Evolutionary conservation across 1,139 yeast genomes (phyloP), one percentile per base, ranked within the genome.

Genomic region (Nadsonia commutata): DNA sequence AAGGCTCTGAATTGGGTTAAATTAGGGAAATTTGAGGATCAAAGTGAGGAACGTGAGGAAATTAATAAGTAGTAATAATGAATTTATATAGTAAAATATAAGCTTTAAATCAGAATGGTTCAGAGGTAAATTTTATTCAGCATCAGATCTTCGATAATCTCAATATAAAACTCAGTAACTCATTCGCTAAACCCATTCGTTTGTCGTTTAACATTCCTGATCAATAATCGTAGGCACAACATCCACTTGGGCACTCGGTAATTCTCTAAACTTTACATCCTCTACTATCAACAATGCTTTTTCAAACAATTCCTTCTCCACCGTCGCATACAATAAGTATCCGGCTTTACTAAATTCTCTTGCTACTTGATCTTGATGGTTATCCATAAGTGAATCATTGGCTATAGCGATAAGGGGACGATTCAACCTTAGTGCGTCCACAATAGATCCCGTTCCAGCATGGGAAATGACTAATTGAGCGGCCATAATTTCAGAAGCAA

Each of bases 371-470:
- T 62, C 54, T 59, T 90, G 97, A 58, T 90, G 98, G 57, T 85
- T 83, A 56, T 84, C 84, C 88, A 84, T 80, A 18, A 90, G 67
- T 3, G 58, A 51, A 11, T 72, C 69, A 59, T 90, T 90, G 8
- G 78, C 74, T 27, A 85, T 80, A 4, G 80, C 90, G 2, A 88
- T 64, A 45, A 88, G 63, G 18, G 71, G 74, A 54, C 74, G 76
- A 2, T 63, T 48, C 27, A 66, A 58, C 19, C 88, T 66, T 36
- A 85, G 61, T 0, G 83, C 71, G 54, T 90, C 98, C 18, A 90
- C 60, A 8, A 90, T 82, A 0, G 95, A 82, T 1, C 98, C 98
- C 0, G 97, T 84, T 19, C 70, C 97, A 0, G 95, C 96, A 58
- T 90, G 97, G 1, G 95, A 78, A 11, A 90, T 70, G 6, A 88